These are phyloP conservation scores for Colletotrichum simmondsii DNA, from an alignment of 2,329 filamentous ascomycete genomes.

Conservation along the genomic window DNA sequence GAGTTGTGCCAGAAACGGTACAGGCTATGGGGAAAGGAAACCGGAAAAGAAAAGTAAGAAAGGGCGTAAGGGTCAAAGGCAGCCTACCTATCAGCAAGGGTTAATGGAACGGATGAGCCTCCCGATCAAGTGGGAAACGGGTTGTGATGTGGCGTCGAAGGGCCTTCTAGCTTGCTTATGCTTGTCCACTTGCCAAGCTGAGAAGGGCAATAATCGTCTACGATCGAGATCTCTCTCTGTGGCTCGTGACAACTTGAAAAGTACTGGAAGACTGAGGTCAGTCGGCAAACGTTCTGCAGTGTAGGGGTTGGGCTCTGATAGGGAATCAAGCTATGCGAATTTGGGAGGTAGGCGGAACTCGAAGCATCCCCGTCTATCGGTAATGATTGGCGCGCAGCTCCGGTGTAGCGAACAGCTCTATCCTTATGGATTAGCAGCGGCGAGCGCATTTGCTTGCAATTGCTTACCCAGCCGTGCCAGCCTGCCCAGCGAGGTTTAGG, in stretches of 20 bases:
- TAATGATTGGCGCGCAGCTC: neutral
- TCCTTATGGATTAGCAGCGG: no score
- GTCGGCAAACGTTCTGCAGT: neutral
- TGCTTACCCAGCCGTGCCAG: no score
- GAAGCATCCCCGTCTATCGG: neutral
- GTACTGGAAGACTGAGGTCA: neutral
- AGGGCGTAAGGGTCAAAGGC: neutral
- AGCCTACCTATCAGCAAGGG: slow-evolving; percentile 1
- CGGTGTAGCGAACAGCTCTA: neutral
- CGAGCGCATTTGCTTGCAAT: no score
- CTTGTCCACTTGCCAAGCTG: slow-evolving; percentile 21
- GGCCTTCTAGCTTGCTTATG: slow-evolving; percentile 11
- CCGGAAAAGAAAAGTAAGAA: neutral
- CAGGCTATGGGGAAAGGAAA: neutral
- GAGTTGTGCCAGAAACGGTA: neutral
- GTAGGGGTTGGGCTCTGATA: neutral
- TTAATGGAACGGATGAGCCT: neutral
- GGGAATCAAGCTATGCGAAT: neutral
- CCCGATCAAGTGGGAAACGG: slow-evolving; percentile 17
- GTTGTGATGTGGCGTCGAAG: slow-evolving; percentile 22
- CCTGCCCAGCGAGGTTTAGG: no score
- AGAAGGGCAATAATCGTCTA: slow-evolving; percentile 24
- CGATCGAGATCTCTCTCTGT: slow-evolving; percentile 31
- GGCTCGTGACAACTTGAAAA: slow-evolving; percentile 12
- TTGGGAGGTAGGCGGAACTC: neutral